phyloP scores from a whole-genome alignment of 2,329 filamentous ascomycete species.

The Trichoderma gracile region DNA sequence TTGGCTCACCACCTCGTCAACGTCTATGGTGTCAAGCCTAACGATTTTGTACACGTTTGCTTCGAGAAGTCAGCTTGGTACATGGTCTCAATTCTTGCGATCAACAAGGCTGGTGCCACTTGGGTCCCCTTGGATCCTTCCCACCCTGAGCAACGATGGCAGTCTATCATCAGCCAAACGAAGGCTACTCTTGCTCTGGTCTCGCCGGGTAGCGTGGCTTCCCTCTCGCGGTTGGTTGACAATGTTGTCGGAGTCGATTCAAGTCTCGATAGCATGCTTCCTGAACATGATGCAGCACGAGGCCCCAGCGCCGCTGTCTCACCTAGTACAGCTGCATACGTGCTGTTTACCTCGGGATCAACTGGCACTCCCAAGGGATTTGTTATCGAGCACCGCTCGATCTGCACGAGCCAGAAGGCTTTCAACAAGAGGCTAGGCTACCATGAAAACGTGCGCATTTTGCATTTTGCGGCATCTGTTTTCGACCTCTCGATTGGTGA shows the following conservation, averaged over 20 bases:
- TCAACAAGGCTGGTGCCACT: constrained; percentile 18
- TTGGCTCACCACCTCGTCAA: constrained; percentile 13
- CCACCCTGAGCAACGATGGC: constrained; percentile 13
- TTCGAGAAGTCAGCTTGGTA: constrained; percentile 21
- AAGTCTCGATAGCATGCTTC: neutral
- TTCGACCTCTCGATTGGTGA: constrained; percentile 26
- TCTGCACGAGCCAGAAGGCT: constrained; percentile 8
- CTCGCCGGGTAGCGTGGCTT: neutral
- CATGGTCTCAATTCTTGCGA: constrained; percentile 12
- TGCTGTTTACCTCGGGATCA: constrained; percentile 16
- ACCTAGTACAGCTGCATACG: constrained; percentile 11
- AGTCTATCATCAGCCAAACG: constrained; percentile 2
- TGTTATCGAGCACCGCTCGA: constrained; percentile 7
- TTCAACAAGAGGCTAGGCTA: neutral
- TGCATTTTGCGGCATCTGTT: constrained; percentile 16
- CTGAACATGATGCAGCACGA: neutral
- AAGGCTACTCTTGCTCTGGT: constrained; percentile 3
- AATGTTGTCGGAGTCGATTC: neutral
- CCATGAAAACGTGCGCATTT: neutral
- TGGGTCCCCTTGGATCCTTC: constrained; percentile 18
- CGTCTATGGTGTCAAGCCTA: neutral
- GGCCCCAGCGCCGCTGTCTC: neutral
- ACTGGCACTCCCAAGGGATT: constrained; percentile 16
- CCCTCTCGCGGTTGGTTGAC: neutral
- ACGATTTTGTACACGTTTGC: constrained; percentile 14